These are phyloP conservation scores for Ogataea ramenticola DNA, from an alignment of 805 yeast species.

Conservation along the genomic window DNA sequence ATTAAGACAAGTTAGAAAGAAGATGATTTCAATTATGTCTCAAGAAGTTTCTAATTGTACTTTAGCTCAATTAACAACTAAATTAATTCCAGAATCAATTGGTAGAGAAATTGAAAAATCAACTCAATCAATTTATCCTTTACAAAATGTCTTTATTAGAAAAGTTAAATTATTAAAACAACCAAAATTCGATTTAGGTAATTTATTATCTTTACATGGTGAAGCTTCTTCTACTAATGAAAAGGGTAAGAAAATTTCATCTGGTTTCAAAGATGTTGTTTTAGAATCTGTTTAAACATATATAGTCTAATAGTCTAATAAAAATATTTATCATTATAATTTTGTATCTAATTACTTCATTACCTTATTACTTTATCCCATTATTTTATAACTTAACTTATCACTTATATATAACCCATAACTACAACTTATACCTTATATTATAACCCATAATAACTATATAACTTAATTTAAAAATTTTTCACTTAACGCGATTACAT, in stretches of 20 bases:
- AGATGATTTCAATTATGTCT: conserved; percentile 92
- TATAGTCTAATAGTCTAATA: conserved; percentile 2
- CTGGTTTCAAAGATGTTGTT: conserved; percentile 97
- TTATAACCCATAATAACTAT: too few species aligned
- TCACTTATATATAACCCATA: too few species aligned
- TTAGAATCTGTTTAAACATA: conserved; percentile 84
- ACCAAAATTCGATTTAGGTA: conserved; percentile 97
- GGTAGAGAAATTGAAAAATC: conserved; percentile 98
- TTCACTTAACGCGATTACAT: too few species aligned
- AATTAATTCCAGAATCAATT: conserved; percentile 97
- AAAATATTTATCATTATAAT: neutral
- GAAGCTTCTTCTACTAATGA: conserved; percentile 80
- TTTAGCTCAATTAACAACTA: conserved; percentile 91
- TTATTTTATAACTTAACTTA: too few species aligned
- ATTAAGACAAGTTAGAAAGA: conserved; percentile 95
- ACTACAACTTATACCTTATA: too few species aligned
- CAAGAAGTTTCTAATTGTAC: conserved; percentile 94
- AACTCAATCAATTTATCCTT: conserved; percentile 90
- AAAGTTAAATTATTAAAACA: conserved; percentile 97
- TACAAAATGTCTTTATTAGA: conserved; percentile 98
- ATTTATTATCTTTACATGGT: conserved; percentile 95
- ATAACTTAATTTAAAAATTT: too few species aligned
- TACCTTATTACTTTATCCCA: too few species aligned
- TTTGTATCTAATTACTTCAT: too few species aligned
- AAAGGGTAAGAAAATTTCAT: conserved; percentile 93